These are phyloP conservation scores for Herpetomonas samuelpessoai DNA, from an alignment of 208 protist genomes.

Conservation along the genomic window DNA sequence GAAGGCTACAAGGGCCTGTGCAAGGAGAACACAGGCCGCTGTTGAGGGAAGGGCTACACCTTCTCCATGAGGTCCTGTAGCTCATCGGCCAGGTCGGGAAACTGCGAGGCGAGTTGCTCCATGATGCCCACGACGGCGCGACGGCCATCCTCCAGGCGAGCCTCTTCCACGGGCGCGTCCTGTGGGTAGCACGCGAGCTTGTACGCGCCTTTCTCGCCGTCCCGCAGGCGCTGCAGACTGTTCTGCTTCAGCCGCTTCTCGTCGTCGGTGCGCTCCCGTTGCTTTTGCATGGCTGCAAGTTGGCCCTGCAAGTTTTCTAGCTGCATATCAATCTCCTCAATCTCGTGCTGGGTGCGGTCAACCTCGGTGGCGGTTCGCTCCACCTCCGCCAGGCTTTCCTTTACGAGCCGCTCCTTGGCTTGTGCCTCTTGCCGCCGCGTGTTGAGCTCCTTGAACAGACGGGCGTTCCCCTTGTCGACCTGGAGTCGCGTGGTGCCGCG, in stretches of 20 bases:
- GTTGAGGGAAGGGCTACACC: too few species aligned
- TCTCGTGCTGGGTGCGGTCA: constrained; percentile 70
- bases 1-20: too few species aligned
- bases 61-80: constrained; percentile 57
- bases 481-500: constrained; percentile 61
- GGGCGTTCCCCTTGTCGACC: constrained; percentile 85
- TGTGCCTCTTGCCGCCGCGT: constrained; percentile 84
- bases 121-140: constrained; percentile 64
- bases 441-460: constrained; percentile 87
- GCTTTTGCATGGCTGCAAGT: constrained; percentile 47
- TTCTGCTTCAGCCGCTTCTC: constrained; percentile 78
- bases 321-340: constrained; percentile 62
- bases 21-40: too few species aligned
- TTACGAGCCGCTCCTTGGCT: constrained; percentile 71
- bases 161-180: constrained; percentile 34
- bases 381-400: constrained; percentile 77
- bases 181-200: constrained; percentile 73
- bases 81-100: constrained; percentile 68
- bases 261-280: constrained; percentile 66
- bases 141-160: constrained; percentile 62
- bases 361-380: constrained; percentile 74
- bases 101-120: constrained; percentile 63
- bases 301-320: constrained; percentile 68
- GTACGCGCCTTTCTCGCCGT: constrained; percentile 82
- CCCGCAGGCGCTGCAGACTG: constrained; percentile 79